Evolutionary conservation across 257 asterid species (phyloP), one percentile per base, ranked within the genome.

Genomic region (Nicotiana attenuata): DNA sequence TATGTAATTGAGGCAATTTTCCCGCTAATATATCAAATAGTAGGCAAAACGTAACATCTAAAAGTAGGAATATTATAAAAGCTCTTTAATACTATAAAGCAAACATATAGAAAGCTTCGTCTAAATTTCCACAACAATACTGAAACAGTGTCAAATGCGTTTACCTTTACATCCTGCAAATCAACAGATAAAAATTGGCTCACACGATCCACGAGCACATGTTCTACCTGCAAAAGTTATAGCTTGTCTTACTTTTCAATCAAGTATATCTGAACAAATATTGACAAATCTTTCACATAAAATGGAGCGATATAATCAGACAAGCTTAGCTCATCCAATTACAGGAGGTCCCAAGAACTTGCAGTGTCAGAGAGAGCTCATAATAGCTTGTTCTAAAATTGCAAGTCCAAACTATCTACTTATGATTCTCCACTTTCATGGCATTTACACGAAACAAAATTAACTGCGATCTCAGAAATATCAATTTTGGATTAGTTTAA

Each of bases 91-190:
- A 15, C 63, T 50, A 24, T 24, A 50, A 50, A 16, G 63, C 80
- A 75, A 17, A 75, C 22, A 45, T 22, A 50, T 13, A 26, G 63
- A 75, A 26, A 50, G 41, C 41, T 45, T 71, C 24, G 4, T 71
- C 78, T 45, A 69, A 56, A 69, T 69, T 69, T 69, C 77, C 59
- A 69, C 33, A 69, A 41, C 33, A 41, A 5, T 38, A 41, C 7
- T 47, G 59, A 73, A 73, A 24, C 52, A 50, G 26, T 50, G 24
- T 15, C 45, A 75, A 73, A 47, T 22, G 11, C 7, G 63, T 57
- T 47, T 88, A 96, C 99, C 99, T 96, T 96, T 80, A 95, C 95
- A 81, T 92, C 97, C 84, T 92, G 99, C 91, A 96, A 82, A 93
- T 94, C 99, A 81, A 89, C 90, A 10, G 97, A 82, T 81, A 96